phyloP scores from a whole-genome alignment of 2,329 filamentous ascomycete genomes.

The Ascosphaera acerosa region DNA sequence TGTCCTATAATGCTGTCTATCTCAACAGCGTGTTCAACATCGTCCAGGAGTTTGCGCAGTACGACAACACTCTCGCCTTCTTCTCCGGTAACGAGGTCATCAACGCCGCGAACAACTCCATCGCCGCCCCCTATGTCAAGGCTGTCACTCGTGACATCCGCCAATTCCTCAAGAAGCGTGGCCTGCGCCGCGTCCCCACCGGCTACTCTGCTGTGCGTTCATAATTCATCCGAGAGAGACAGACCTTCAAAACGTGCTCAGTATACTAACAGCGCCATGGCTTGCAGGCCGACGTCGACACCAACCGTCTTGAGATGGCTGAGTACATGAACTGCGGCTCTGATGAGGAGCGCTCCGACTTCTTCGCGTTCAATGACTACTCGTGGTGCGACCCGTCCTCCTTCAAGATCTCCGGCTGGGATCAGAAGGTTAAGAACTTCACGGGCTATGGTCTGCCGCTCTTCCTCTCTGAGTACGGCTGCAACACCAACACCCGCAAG shows the following conservation, averaged over 20 bases:
- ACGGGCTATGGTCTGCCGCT: slow-evolving; percentile 69
- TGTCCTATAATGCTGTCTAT: slow-evolving; percentile 54
- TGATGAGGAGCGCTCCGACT: slow-evolving; percentile 48
- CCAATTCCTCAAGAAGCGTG: slow-evolving; percentile 63
- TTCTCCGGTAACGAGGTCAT: slow-evolving; percentile 97
- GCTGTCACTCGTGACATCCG: slow-evolving; percentile 92
- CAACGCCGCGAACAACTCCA: slow-evolving; percentile 69
- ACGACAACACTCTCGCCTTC: slow-evolving; percentile 86
- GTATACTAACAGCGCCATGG: too few species aligned
- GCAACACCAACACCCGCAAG: slow-evolving; percentile 51
- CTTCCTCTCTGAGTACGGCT: slow-evolving; percentile 98
- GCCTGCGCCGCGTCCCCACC: slow-evolving; percentile 57
- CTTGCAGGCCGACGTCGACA: too few species aligned
- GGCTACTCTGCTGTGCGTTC: too few species aligned
- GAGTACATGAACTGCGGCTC: slow-evolving; percentile 87
- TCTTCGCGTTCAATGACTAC: slow-evolving; percentile 99
- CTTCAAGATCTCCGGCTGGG: slow-evolving; percentile 54
- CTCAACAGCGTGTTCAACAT: slow-evolving; percentile 64
- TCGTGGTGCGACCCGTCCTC: slow-evolving; percentile 85
- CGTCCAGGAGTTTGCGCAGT: slow-evolving; percentile 54
- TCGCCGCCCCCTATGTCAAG: slow-evolving; percentile 85
- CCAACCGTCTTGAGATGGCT: slow-evolving; percentile 58
- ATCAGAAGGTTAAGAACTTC: slow-evolving; percentile 67
- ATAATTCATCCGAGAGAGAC: too few species aligned
- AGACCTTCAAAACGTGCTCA: too few species aligned